Base-by-base conservation (phyloP, 306 rosid species). In the Cucurbita ficifolia region DNA sequence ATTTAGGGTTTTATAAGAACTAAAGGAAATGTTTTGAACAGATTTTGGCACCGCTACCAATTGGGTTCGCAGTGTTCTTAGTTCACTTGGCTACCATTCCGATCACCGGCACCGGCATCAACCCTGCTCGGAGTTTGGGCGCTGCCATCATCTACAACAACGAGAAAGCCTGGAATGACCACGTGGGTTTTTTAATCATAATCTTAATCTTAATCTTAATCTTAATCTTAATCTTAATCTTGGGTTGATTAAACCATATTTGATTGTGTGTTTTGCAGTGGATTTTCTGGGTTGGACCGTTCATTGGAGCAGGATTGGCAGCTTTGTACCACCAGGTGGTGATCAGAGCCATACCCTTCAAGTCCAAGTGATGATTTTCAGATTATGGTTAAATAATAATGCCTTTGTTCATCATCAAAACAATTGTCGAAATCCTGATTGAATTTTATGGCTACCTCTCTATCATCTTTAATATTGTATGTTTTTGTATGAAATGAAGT, bases 41-140 rank as follows among this genome's bases (percentile, higher is more conserved):
- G 98, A 83, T 90, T 77, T 90, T 92, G 90, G 98, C 98, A 6
- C 98, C 98, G 5, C 74, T 92, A 80, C 98, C 98, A 10, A 92
- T 92, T 79, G 98, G 98, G 78, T 92, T 92, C 51, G 89, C 89
- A 11, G 89, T 86, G 40, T 86, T 86, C 75, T 79, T 86, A 82
- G 89, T 86, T n/a, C 89, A 86, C 81, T 75, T 86, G 76, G 89
- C 89, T 1, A 86, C 89, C 33, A 86, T 86, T 53, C 89, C 89
- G 55, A 76, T 86, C 42, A 86, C 89, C 39, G 89, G 89, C 70
- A 86, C 89, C 54, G 89, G 89, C n/a, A 86, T 86, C 49, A 86
- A 86, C 82, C 89, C 89, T 7, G 89, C 89, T 2, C 74, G 89
- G 33, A 86, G 89, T 77, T 86, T 86, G 36, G 89, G 89, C 0